phyloP scores from a whole-genome alignment of 2,329 filamentous ascomycete genomes.

The Trichophaea hybrida region DNA sequence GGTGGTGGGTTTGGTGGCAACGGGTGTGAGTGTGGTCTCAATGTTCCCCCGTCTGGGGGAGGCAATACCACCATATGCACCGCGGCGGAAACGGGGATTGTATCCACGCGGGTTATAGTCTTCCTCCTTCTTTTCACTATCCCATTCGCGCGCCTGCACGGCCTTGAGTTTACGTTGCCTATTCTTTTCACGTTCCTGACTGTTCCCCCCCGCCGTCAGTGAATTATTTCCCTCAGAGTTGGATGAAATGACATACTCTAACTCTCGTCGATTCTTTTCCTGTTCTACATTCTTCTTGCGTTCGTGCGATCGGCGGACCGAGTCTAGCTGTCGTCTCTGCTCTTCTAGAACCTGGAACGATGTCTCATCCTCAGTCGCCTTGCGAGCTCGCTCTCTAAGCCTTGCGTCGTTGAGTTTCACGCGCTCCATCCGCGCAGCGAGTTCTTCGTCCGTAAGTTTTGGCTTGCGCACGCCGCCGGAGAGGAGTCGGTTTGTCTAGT shows the following conservation, averaged over 20 bases:
- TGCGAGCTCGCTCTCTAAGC: constrained; percentile 26
- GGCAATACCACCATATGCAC: constrained; percentile 25
- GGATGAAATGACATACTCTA: constrained; percentile 33
- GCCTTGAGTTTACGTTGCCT: constrained; percentile 47
- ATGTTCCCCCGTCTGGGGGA: constrained; percentile 16
- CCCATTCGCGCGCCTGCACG: constrained; percentile 43
- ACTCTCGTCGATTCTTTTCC: constrained; percentile 40
- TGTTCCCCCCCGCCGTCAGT: constrained; percentile 37
- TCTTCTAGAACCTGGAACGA: constrained; percentile 45
- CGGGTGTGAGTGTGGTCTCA: neutral
- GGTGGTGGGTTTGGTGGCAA: neutral
- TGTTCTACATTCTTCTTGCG: constrained; percentile 39
- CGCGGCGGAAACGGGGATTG: constrained; percentile 22
- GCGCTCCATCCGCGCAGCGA: constrained; percentile 43
- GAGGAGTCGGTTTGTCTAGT: constrained; percentile 2
- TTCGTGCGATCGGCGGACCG: constrained; percentile 44
- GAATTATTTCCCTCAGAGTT: neutral
- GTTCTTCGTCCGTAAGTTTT: constrained; percentile 46
- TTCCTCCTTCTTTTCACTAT: constrained; percentile 41
- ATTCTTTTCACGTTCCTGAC: constrained; percentile 47
- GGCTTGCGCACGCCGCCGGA: constrained; percentile 23
- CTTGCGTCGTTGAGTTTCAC: constrained; percentile 25
- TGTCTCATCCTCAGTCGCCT: constrained; percentile 35
- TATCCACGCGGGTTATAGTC: constrained; percentile 26
- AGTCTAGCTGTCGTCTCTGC: constrained; percentile 45